phyloP scores from a whole-genome alignment of 805 yeast genomes.

The Kazachstania taianensis region DNA sequence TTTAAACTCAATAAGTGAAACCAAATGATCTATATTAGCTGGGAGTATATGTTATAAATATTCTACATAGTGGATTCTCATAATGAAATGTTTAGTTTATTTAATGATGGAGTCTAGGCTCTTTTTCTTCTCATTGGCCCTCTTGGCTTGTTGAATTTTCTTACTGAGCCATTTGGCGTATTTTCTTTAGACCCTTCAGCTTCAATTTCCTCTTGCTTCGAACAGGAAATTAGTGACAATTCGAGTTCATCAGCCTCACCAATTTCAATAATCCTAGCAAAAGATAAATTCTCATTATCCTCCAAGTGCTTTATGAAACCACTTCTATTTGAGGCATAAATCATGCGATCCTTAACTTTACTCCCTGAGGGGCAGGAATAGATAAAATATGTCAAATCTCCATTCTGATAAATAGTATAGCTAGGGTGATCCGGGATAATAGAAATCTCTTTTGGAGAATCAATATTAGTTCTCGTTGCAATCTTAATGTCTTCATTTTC shows the following conservation, averaged over 20 bases:
- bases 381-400: conserved; percentile 44
- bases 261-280: conserved; percentile 49
- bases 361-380: conserved; percentile 88
- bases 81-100: neutral
- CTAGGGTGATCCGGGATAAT: conserved; percentile 41
- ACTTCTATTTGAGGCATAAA: conserved; percentile 73
- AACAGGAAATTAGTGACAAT: conserved; percentile 25
- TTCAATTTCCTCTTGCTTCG: conserved; percentile 29
- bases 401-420: conserved; percentile 45
- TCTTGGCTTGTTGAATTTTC: conserved; percentile 48
- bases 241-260: conserved; percentile 69
- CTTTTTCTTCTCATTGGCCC: conserved; percentile 53
- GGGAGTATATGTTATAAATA: too few relatives aligned
- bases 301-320: conserved; percentile 47
- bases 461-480: conserved; percentile 18
- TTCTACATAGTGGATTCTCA: neutral
- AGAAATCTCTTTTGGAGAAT: conserved; percentile 23
- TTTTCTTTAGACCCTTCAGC: conserved; percentile 12
- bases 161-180: conserved; percentile 7
- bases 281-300: conserved; percentile 25
- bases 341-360: conserved; percentile 82
- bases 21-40: too few relatives aligned
- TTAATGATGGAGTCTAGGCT: too few relatives aligned
- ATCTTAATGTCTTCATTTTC: conserved; percentile 39
- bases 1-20: too few relatives aligned